Base-by-base conservation (phyloP, 2,329 filamentous ascomycete genomes). In the Colletotrichum incanum region DNA sequence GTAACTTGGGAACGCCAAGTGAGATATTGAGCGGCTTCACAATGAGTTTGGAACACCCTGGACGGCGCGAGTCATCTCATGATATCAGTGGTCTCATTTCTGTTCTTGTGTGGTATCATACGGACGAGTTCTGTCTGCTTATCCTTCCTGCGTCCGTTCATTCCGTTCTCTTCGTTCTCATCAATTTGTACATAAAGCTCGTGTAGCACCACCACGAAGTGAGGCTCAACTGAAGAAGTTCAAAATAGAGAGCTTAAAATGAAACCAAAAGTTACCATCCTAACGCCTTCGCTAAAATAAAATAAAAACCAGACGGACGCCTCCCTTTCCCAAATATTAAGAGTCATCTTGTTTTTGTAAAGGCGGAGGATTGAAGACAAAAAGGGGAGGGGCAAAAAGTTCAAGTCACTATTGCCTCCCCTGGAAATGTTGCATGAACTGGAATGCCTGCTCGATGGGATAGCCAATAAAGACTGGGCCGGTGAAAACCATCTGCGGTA, bases 381-480 rank as follows among this genome's bases (percentile, higher is more conserved):
- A 20, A 50, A 39, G 18, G 8, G 37, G 12, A 47, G 39, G 20
- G 3, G 28, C 18, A 28, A 55, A 23, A 18, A 5, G n/a, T 45
- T 63, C 34, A n/a, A n/a, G 47, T 74, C 66, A 73, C 52, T 75
- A 60, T 67, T 75, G 66, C 76, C 76, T 56, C 16, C 75, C 76
- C 79, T 85, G 86, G 71, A 86, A 88, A 67, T 90, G 86, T 76
- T 93, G 91, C 85, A 97, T 88, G 63, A 97, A 88, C 66, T 90
- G 87, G 31, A 94, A 89, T n/a, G 94, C 93, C 79, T 97, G 92
- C 72, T 97, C 94, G 73, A 94, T 89, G 12, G 93, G 91, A 78
- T 98, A 98, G 0, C 96, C 96, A 77, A 98, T 94, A 78, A 98
- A 98, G 0, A 98, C 95, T 0, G 96, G 96, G 0, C 96, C 96